A percentile compares a stretch with the other conserved stretches of the same genome.
phyloP scores from a whole-genome alignment of 305 asterid genomes.

The Solanum hybrid region DNA sequence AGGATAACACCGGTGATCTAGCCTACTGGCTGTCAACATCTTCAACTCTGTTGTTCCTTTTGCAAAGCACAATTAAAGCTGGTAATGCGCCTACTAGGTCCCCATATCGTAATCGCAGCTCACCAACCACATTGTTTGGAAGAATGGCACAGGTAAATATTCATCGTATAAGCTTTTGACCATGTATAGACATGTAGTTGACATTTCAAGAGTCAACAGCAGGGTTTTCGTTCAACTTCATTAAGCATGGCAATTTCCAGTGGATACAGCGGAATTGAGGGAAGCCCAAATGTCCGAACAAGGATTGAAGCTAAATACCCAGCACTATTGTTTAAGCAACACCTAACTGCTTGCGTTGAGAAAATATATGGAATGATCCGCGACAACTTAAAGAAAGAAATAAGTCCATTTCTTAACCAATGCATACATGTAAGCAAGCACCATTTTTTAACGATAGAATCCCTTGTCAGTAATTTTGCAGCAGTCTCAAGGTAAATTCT shows the following conservation, averaged over 20 bases:
- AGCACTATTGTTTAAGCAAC: constrained; percentile 87
- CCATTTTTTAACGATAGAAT: constrained; percentile 2
- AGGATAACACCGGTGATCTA: constrained; percentile 52
- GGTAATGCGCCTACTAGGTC: constrained; percentile 45
- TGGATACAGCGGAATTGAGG: constrained; percentile 93
- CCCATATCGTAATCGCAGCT: constrained; percentile 61
- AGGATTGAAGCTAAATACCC: constrained; percentile 92
- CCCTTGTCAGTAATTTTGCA: neutral
- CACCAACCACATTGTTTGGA: constrained; percentile 70
- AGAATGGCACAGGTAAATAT: constrained; percentile 85
- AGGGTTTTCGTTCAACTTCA: constrained; percentile 70
- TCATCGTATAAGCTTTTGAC: constrained; percentile 1
- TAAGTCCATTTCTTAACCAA: constrained; percentile 65
- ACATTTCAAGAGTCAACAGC: constrained; percentile 21
- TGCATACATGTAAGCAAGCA: constrained; percentile 71
- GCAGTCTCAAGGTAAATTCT: constrained; percentile 9
- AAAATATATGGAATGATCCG: constrained; percentile 88
- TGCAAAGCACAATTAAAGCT: constrained; percentile 84
- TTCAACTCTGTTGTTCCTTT: constrained; percentile 75
- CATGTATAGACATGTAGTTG: neutral
- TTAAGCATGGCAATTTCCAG: constrained; percentile 65
- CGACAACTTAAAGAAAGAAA: constrained; percentile 82
- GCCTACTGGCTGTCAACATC: constrained; percentile 91
- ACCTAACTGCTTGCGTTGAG: constrained; percentile 88
- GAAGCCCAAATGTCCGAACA: constrained; percentile 54